Conservation (phyloP, 495 filamentous ascomycete genomes). For the Choiromyces venosus region DNA sequence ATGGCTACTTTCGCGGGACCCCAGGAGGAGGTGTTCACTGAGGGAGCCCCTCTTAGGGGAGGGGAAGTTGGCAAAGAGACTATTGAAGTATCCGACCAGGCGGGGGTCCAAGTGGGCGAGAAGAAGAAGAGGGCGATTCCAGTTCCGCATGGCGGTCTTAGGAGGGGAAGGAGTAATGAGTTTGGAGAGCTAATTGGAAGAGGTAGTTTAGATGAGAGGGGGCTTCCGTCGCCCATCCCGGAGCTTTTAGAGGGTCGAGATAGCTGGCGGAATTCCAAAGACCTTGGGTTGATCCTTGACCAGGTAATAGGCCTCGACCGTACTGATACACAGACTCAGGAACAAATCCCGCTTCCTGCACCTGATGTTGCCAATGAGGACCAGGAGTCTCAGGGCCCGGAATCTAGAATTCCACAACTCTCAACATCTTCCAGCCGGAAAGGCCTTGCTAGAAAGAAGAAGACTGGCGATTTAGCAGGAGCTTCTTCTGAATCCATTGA, state of each 20-base stretch:
- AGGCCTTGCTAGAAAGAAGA: background rate
- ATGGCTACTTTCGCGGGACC: background rate
- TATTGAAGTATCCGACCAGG: background rate
- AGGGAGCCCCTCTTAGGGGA: background rate
- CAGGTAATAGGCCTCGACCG: background rate
- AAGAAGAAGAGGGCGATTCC: constrained; percentile 9
- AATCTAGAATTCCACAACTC: background rate
- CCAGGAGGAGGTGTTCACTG: background rate
- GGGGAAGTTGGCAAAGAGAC: background rate
- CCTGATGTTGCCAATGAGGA: background rate
- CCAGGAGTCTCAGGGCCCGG: background rate
- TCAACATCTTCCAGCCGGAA: background rate
- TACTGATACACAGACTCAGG: background rate
- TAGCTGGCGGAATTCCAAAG: background rate
- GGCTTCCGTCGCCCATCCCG: background rate
- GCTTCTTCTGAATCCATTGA: constrained; percentile 1
- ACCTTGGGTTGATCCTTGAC: background rate
- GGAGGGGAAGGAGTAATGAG: background rate
- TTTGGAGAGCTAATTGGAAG: background rate
- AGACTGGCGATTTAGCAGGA: background rate
- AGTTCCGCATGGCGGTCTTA: background rate
- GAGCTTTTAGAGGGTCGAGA: background rate
- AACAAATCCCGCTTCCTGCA: background rate
- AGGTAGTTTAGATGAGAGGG: background rate
- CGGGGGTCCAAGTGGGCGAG: background rate